Percentiles rank a stretch among this genome's conserved stretches.
These are phyloP conservation scores for Pistacia integerrima DNA, from an alignment of 345 rosid genomes.

Conservation along the genomic window DNA sequence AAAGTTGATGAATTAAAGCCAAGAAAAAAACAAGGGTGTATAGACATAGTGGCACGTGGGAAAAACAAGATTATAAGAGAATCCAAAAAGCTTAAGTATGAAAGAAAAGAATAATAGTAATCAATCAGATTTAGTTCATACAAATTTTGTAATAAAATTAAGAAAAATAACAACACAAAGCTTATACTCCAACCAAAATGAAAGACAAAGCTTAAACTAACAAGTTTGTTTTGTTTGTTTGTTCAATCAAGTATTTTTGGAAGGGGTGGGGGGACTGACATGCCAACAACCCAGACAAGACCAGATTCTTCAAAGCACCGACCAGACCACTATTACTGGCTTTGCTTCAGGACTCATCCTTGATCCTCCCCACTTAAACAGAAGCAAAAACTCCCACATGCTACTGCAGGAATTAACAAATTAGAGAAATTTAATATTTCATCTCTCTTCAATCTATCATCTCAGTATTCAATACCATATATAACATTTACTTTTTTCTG, in stretches of 20 bases:
- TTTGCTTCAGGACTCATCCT: not conserved
- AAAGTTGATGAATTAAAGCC: no score
- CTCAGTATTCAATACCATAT: not conserved
- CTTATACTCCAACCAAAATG: not conserved
- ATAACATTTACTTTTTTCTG: not conserved
- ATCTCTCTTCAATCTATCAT: no score
- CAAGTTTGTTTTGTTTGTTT: not conserved
- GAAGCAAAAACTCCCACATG: not conserved
- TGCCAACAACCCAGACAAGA: not conserved
- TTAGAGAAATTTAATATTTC: not conserved
- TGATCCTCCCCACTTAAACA: not conserved
- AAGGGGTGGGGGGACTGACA: not conserved
- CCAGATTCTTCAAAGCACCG: not conserved
- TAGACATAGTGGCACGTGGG: no score
- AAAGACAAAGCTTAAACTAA: constrained; percentile 13
- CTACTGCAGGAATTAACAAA: not conserved
- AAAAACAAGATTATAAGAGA: no score
- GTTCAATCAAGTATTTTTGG: not conserved
- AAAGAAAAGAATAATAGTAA: no score
- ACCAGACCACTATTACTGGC: not conserved
- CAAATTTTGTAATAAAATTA: not conserved
- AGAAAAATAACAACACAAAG: not conserved
- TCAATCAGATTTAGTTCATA: no score
- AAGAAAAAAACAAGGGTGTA: no score
- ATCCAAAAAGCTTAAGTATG: no score